Base-by-base conservation (phyloP, 1,139 yeast species). In the Blastobotrys arbuscula region DNA sequence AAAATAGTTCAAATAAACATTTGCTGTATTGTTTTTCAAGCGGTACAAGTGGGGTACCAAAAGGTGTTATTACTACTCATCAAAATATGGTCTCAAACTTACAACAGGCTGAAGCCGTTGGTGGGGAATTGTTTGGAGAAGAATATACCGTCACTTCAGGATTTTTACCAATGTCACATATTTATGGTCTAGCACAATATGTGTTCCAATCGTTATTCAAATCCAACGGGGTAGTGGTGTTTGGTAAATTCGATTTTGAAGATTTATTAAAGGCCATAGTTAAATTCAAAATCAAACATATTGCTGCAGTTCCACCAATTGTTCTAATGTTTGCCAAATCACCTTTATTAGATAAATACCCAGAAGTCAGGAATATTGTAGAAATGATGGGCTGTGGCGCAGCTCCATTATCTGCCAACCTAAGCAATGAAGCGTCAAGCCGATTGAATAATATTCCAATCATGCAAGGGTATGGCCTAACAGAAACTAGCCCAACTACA, bases 381-480 rank as follows among this genome's bases (percentile, higher is more conserved):
- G 51, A 56, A 40, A 47, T 53, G 18, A 53, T 69, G 33, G 52
- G 61, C 40, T 56, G 61, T 18, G 73, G 73, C 3, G 73, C 73
- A 1, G 73, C 73, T 2, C 73, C 73, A 8, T 55, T 68, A 9
- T 63, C 70, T 3, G 48, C 54, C 39, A 55, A 57, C 2, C 51
- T 65, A 9, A 57, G 64, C 8, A 50, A 45, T 2, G 58, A 60
- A 2, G 68, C 67, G 3, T 48, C 51, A 43, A 46, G 41, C 1
- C 51, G 65, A 18, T 42, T 63, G 19, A 34, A 39, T 7, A 53
- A 53, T 1, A 51, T 55, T 18, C 19, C 36, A 12, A 18, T 23
- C 3, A 48, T 68, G 16, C 92, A 85, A 66, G 94, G 90, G n/a
- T 85, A 84, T 62, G 95, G 95, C 0, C 71, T 83, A 54, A 85